These are phyloP conservation scores for Populus euphratica DNA, from an alignment of 345 rosid genomes.

Conservation along the genomic window DNA sequence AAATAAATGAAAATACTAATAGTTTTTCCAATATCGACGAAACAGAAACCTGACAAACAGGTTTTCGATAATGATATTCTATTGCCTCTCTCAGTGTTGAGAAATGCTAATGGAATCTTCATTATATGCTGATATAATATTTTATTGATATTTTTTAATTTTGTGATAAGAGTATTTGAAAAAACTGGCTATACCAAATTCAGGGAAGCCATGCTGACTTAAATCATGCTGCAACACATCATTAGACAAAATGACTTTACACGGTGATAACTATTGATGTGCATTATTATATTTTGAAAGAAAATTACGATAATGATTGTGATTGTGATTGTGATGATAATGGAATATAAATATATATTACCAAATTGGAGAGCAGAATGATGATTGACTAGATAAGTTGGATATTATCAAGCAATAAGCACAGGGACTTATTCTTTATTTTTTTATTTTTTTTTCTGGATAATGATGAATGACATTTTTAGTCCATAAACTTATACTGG, in stretches of 20 bases:
- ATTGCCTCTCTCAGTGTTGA: too few species aligned
- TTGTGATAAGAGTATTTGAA: too few species aligned
- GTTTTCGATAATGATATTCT: too few species aligned
- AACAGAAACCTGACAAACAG: too few species aligned
- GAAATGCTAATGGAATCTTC: too few species aligned
- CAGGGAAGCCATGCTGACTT: not conserved
- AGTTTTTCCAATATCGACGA: too few species aligned
- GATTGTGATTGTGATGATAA: not conserved
- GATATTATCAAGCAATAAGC: slow-evolving; percentile 12
- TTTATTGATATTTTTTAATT: too few species aligned
- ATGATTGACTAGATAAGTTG: slow-evolving; percentile 9
- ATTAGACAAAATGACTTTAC: not conserved
- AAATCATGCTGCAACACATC: not conserved
- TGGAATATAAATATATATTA: not conserved
- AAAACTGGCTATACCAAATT: too few species aligned
- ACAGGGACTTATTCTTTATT: not conserved
- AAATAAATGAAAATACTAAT: too few species aligned
- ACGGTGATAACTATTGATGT: not conserved
- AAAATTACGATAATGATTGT: not conserved
- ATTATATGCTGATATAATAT: too few species aligned
- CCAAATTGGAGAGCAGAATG: slow-evolving; percentile 1
- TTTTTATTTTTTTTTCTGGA: too few species aligned
- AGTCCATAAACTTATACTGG: not conserved
- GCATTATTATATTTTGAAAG: not conserved
- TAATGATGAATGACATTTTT: not conserved